Percentiles rank a stretch among this genome's conserved stretches.
Conservation (phyloP, 768 basidiomycete species). For the Boletus huronensis region DNA sequence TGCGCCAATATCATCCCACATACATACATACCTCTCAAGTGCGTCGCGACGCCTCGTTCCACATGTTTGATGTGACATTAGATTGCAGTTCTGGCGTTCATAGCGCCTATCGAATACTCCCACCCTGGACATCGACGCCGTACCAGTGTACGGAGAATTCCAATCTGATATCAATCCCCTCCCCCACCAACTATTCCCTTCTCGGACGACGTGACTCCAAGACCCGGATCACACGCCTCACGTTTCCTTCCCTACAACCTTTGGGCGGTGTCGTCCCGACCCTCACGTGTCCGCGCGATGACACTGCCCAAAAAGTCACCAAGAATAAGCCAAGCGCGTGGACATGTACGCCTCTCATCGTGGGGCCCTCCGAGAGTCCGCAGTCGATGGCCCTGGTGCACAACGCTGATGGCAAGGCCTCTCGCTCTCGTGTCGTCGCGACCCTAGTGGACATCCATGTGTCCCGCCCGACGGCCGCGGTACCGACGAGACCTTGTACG, state of each 20-base stretch:
- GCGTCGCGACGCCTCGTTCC: slow-evolving; percentile 20
- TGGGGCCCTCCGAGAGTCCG: too few species aligned
- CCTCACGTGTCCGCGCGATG: too few species aligned
- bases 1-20: background rate
- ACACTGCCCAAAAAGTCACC: background rate
- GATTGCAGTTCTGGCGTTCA: slow-evolving; percentile 10
- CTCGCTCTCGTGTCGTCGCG: background rate
- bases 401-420: background rate
- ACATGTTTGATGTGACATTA: slow-evolving; percentile 8
- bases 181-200: background rate
- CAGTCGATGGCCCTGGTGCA: background rate
- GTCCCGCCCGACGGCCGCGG: background rate
- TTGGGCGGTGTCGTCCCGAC: background rate
- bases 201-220: background rate
- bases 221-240: background rate
- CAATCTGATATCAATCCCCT: slow-evolving; percentile 1
- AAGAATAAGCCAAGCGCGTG: background rate
- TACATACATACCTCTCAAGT: slow-evolving; percentile 17
- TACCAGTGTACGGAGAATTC: background rate
- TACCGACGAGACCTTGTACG: background rate
- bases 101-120: slow-evolving; percentile 9
- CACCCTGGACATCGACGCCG: slow-evolving; percentile 7
- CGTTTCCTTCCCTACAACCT: background rate
- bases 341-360: background rate
- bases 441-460: background rate